Evolutionary conservation across 208 protist genomes (phyloP), one percentile per base, ranked within the genome.

Genomic region (Leishmania mexicana): DNA sequence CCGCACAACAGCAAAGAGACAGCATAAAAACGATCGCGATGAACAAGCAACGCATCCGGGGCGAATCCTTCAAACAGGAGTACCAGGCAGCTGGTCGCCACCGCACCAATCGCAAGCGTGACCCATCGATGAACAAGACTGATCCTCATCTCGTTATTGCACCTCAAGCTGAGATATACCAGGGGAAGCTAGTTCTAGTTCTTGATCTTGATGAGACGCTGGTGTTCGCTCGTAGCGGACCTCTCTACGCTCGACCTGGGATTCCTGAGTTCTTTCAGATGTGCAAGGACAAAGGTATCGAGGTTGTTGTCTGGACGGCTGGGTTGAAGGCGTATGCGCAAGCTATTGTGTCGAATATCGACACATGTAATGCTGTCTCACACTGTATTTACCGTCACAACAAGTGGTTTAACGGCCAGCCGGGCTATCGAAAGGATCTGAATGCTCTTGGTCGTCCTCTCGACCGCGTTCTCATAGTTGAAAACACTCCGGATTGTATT

Each of bases 401-500:
- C 79, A 98, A 98, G 65, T 98, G 96, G 96, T 98, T 98, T 87
- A 98, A 94, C 31, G 95, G 95, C 1, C 94, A 97, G 80, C 89
- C 95, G 47, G 96, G 96, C 17, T 98, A 98, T 89, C 88, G 94
- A 53, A 98, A 98, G 88, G 96, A 98, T 82, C 78, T 98, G 73
- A 88, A 92, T 57, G 89, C 92, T 40, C 89, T 98, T 68, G 93
- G 95, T 45, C 90, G 96, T 15, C 92, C 94, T 45, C 89, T 98
- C 28, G 95, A 98, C 81, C 85, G 84, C 42, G 94, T 97, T 35
- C 84, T 98, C 28, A 98, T 98, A 78, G 94, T 98, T 58, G 96
- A 98, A 81, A 98, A 98, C 80, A 98, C 96, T 13, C 96, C 96
- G 3, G 96, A 98, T 86, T 98, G 96, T 83, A 96, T 98, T 89